Conservation (phyloP, 169 alveolate species). For the Cryptosporidium viatorum region DNA sequence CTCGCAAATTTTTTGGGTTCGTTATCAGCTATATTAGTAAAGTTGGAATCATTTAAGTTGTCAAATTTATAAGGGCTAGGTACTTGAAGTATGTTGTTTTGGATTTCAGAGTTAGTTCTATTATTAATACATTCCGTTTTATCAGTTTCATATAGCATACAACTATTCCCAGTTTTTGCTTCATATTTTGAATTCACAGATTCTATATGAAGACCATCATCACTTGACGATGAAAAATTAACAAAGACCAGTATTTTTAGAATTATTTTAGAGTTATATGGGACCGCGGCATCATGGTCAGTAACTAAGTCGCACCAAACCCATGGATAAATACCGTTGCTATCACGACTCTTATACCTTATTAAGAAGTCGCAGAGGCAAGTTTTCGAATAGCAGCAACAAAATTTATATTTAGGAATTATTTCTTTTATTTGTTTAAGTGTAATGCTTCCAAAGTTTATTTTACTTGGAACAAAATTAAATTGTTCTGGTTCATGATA, state of each 20-base stretch:
- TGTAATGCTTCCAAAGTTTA: background rate
- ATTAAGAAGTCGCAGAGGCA: conserved; percentile 35
- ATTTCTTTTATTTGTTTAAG: conserved; percentile 36
- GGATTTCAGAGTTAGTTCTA: background rate
- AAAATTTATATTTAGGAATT: conserved; percentile 48
- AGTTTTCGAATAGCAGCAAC: conserved; percentile 27
- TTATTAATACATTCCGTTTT: background rate
- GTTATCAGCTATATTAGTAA: background rate
- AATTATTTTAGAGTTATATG: conserved; percentile 16
- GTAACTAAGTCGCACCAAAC: conserved; percentile 52
- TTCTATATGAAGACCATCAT: background rate
- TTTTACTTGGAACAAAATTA: background rate
- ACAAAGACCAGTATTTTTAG: conserved; percentile 48
- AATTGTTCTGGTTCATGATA: background rate
- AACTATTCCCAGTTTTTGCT: background rate
- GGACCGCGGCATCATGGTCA: conserved; percentile 16
- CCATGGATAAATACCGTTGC: conserved; percentile 49
- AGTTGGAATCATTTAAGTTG: background rate
- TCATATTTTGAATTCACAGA: background rate
- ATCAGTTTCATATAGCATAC: background rate
- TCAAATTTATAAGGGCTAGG: background rate
- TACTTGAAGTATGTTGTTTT: background rate
- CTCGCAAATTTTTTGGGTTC: background rate
- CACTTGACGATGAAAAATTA: background rate
- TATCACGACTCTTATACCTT: conserved; percentile 63